Evolutionary conservation across 2,329 filamentous ascomycete species (phyloP).

Genomic region (Magnaporthiopsis incrustans): DNA sequence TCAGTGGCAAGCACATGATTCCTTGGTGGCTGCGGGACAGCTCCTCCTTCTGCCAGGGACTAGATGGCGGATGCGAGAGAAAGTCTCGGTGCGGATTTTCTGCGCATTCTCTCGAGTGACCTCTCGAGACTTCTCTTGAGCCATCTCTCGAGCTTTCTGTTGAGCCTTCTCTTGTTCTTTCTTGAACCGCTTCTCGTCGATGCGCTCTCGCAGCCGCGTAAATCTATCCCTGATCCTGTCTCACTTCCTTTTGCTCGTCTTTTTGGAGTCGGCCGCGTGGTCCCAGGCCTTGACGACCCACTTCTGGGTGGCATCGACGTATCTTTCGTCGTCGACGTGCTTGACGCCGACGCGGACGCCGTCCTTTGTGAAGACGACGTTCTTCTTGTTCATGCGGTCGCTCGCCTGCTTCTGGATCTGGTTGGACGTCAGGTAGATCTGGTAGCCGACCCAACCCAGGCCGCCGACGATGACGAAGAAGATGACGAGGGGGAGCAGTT

Average conservation of each 20-base stretch:
- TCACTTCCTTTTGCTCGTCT: slow-evolving; percentile 17
- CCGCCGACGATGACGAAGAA: slow-evolving; percentile 49
- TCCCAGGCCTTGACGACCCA: slow-evolving; percentile 62
- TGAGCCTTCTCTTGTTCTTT: neutral
- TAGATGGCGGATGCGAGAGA: neutral
- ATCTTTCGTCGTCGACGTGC: slow-evolving; percentile 59
- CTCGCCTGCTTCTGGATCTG: slow-evolving; percentile 59
- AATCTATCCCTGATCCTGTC: neutral
- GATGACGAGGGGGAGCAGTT: slow-evolving; percentile 60
- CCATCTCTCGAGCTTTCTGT: too few species aligned
- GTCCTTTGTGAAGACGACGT: slow-evolving; percentile 68
- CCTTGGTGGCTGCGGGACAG: too few species aligned
- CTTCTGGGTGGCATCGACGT: slow-evolving; percentile 66
- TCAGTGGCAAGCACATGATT: neutral
- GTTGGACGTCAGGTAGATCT: slow-evolving; percentile 60
- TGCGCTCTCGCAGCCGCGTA: neutral
- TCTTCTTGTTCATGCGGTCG: slow-evolving; percentile 66
- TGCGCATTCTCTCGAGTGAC: neutral
- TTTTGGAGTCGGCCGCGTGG: slow-evolving; percentile 23
- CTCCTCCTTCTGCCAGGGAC: neutral
- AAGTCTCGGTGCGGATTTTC: neutral
- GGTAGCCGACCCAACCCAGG: slow-evolving; percentile 60
- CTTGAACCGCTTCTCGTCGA: neutral
- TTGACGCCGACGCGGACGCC: slow-evolving; percentile 65
- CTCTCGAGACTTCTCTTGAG: neutral